Percentiles rank a stretch among this genome's conserved stretches.
phyloP scores from a whole-genome alignment of 2,329 filamentous ascomycete species.

The Colletotrichum tofieldiae region DNA sequence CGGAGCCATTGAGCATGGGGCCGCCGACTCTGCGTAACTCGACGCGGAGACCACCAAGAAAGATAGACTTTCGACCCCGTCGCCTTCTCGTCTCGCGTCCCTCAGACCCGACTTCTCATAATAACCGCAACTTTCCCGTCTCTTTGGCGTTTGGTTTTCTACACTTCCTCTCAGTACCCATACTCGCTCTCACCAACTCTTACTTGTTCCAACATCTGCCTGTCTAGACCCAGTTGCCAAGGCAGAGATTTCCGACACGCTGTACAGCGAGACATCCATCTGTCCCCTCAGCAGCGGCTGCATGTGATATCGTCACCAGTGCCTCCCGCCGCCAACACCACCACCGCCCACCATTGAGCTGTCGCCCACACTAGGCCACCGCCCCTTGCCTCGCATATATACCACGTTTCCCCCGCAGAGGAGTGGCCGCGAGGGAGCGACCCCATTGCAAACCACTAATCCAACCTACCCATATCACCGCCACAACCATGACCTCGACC shows the following conservation, averaged over 20 bases:
- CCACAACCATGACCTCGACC: conserved; percentile 48
- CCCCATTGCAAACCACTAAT: neutral
- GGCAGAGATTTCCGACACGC: conserved; percentile 38
- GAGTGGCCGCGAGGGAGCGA: conserved; percentile 7
- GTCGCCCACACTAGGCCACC: conserved; percentile 18
- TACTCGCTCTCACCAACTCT: neutral
- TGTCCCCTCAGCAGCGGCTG: conserved; percentile 29
- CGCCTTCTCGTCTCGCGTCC: conserved; percentile 16
- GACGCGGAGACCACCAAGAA: conserved; percentile 6
- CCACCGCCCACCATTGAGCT: conserved; percentile 28
- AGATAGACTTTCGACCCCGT: conserved; percentile 29
- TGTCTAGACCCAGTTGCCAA: conserved; percentile 3
- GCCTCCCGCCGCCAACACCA: conserved; percentile 11
- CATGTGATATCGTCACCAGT: conserved; percentile 41
- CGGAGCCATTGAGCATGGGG: conserved; percentile 23
- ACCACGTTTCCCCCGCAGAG: conserved; percentile 11
- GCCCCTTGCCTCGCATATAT: conserved; percentile 26
- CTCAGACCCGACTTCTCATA: conserved; percentile 16
- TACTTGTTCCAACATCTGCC: neutral
- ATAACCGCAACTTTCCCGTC: conserved; percentile 15
- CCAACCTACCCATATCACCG: neutral
- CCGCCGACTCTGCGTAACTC: conserved; percentile 32
- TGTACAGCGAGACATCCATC: conserved; percentile 26
- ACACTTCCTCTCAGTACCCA: neutral
- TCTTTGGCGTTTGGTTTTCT: neutral